These are phyloP conservation scores for Dendryphion nanum DNA, from an alignment of 2,329 filamentous ascomycete genomes.

Conservation along the genomic window DNA sequence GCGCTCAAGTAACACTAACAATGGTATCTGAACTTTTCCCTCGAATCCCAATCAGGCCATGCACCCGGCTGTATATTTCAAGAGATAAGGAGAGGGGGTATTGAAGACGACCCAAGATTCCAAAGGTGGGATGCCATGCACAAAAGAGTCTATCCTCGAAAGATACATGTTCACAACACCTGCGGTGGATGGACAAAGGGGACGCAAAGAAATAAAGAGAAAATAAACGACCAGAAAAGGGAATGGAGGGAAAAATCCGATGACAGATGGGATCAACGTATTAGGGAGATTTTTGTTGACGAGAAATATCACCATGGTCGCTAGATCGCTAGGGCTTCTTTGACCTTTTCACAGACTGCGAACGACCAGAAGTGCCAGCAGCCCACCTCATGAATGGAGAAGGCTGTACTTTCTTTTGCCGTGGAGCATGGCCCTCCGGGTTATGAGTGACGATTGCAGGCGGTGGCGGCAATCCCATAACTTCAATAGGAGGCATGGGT, in stretches of 20 bases:
- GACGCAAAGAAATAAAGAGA: slow-evolving; percentile 2
- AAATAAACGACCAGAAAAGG: neutral
- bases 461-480: slow-evolving; percentile 3
- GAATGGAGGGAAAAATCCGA: slow-evolving; percentile 1
- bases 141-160: neutral
- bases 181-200: slow-evolving; percentile 4
- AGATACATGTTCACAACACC: slow-evolving; percentile 4
- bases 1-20: slow-evolving; percentile 7
- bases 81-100: neutral
- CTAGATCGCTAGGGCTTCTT: slow-evolving; percentile 9
- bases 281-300: slow-evolving; percentile 6
- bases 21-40: slow-evolving; percentile 11
- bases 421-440: neutral
- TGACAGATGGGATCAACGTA: slow-evolving; percentile 1
- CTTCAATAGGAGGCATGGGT: neutral
- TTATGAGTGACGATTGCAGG: slow-evolving; percentile 1
- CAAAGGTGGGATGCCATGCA: neutral
- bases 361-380: slow-evolving; percentile 10
- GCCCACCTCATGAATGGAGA: slow-evolving; percentile 19
- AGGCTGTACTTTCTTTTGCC: slow-evolving; percentile 2
- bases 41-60: slow-evolving; percentile 3
- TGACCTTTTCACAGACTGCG: slow-evolving; percentile 11
- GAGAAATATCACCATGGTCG: neutral
- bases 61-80: slow-evolving; percentile 3
- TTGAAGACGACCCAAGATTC: neutral